These are phyloP conservation scores for Kwoniella botswanensis DNA, from an alignment of 768 basidiomycete species.

Conservation along the genomic window DNA sequence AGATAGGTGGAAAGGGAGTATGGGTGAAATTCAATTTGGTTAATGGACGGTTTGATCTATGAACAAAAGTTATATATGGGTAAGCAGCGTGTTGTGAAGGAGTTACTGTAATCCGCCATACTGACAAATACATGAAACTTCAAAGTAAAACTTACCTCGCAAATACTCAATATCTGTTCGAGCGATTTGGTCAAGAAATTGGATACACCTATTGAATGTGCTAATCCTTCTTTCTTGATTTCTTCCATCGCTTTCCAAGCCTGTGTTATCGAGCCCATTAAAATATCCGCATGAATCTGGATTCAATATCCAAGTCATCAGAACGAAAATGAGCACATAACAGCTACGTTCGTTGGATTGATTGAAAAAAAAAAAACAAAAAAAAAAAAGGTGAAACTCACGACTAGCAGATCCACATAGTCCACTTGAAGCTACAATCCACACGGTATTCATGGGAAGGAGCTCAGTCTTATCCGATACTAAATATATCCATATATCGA, in stretches of 20 bases:
- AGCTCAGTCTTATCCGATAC: too few relatives aligned
- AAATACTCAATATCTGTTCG: slow-evolving; percentile 19
- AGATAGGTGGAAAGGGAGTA: slow-evolving; percentile 19
- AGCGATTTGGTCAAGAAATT: slow-evolving; percentile 29
- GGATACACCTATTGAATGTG: slow-evolving; percentile 35
- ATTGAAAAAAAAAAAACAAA: too few relatives aligned
- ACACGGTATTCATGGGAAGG: too few relatives aligned
- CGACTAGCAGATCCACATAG: slow-evolving; percentile 32
- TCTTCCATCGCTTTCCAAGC: slow-evolving; percentile 36
- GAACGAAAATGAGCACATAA: too few relatives aligned
- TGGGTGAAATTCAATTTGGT: slow-evolving; percentile 30
- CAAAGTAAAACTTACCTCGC: slow-evolving; percentile 24
- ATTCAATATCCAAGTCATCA: too few relatives aligned
- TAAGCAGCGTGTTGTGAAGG: too few relatives aligned
- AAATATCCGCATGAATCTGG: slow-evolving; percentile 34
- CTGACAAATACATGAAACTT: not conserved
- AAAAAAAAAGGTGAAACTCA: too few relatives aligned
- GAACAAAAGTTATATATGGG: too few relatives aligned
- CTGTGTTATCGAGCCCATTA: slow-evolving; percentile 18
- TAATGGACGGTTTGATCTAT: slow-evolving; percentile 24
- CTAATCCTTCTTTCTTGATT: slow-evolving; percentile 25
- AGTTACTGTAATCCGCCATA: too few relatives aligned
- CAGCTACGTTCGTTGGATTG: too few relatives aligned
- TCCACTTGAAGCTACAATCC: slow-evolving; percentile 24
- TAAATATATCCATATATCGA: too few relatives aligned